Base-by-base conservation (phyloP, 1,139 yeast genomes). In the Yamadazyma diospyri region DNA sequence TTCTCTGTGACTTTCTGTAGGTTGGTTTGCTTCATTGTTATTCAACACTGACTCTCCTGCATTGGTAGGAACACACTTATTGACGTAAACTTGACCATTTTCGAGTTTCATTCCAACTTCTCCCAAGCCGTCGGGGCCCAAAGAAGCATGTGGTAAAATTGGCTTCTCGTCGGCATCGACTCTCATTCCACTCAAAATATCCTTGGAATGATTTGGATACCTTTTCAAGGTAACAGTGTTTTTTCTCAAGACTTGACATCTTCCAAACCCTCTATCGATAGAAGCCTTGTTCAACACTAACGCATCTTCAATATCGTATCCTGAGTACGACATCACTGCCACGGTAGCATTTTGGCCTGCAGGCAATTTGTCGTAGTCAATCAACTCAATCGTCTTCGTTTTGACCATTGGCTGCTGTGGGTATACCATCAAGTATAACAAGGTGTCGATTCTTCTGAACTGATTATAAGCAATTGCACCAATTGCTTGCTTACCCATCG, bases 391-490 rank as follows among this genome's bases (percentile, higher is more conserved):
- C 1, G 99, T 94, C 57, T 89, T 86, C 5, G 97, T 88, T 61
- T 92, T 92, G 20, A 94, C 99, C 97, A 92, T 86, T 1, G 99
- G 99, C 55, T 89, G 97, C 61, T 92, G 97, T 6, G 99, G 99
- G 55, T 94, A 92, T 12, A 89, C 96, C 96, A 92, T 86, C 47
- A 92, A 71, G 56, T 92, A 92, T 44, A 94, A 68, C 50, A 92
- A 65, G 1, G 99, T 94, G 55, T 92, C 99, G 47, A 92, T 92
- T 61, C 99, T 79, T 55, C 88, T 77, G 64, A 92, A 85, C 61
- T 92, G 98, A 59, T 92, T 92, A 59, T 92, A 92, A 17, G 95
- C 97, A 61, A 94, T 94, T 6, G 97, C 97, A 46, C 99, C 99
- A 60, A 92, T 92, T 15, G 98, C 98, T 66, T 92, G 99, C 68